phyloP scores from a whole-genome alignment of 2,329 filamentous ascomycete genomes.

The Penicillium thymicola region DNA sequence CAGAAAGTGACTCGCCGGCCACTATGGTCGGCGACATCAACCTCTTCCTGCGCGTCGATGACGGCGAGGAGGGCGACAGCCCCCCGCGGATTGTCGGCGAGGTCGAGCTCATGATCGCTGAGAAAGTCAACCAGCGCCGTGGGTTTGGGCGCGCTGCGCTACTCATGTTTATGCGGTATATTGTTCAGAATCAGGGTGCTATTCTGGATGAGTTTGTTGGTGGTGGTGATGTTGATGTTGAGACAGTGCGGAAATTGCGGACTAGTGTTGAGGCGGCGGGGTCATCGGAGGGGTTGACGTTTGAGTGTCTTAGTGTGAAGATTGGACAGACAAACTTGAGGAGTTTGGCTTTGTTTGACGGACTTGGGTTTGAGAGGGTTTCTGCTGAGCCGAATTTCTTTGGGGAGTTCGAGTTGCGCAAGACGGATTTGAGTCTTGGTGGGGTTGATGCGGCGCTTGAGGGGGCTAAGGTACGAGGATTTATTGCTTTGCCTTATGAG shows the following conservation, averaged over 20 bases:
- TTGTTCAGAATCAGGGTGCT: conserved; percentile 50
- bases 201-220: conserved; percentile 58
- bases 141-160: conserved; percentile 67
- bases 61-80: conserved; percentile 46
- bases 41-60: conserved; percentile 67
- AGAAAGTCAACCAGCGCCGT: conserved; percentile 52
- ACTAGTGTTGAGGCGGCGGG: conserved; percentile 4
- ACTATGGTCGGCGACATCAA: conserved; percentile 73
- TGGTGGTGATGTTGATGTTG: conserved; percentile 13
- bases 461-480: conserved; percentile 35
- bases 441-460: conserved; percentile 28
- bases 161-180: conserved; percentile 65
- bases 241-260: conserved; percentile 15
- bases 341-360: conserved; percentile 61
- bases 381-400: conserved; percentile 59
- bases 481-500: conserved; percentile 40
- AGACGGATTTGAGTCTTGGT: conserved; percentile 28
- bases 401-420: conserved; percentile 62
- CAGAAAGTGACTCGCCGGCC: conserved; percentile 52
- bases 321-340: conserved; percentile 56
- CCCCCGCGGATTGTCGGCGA: conserved; percentile 58
- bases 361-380: conserved; percentile 54
- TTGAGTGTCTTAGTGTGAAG: conserved; percentile 57
- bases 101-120: conserved; percentile 83
- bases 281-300: conserved; percentile 5